Evolutionary conservation across 1,284 basidiomycete genomes (phyloP).

Genomic region (Schizophyllum amplum): DNA sequence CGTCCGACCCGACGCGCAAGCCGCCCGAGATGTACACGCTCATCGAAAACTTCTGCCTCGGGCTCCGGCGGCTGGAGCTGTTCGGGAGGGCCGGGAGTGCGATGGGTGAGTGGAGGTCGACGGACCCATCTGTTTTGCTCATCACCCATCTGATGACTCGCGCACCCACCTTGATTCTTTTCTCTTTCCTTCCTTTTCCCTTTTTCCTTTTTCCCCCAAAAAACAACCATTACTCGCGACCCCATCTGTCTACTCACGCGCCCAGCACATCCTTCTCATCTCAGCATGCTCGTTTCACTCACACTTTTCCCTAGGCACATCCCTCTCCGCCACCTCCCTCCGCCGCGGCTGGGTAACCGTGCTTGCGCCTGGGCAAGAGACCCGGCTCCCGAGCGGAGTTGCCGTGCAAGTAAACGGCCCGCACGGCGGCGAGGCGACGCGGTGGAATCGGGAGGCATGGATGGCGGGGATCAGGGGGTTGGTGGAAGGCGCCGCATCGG

Average conservation of each 20-base stretch:
- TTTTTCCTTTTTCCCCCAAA: too few relatives aligned
- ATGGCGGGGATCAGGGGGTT: slow-evolving; percentile 50
- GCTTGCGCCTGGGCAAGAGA: slow-evolving; percentile 56
- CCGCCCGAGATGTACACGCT: slow-evolving; percentile 94
- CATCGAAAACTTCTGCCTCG: slow-evolving; percentile 97
- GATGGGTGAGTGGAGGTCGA: too few relatives aligned
- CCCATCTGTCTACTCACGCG: too few relatives aligned
- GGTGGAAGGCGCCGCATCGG: slow-evolving; percentile 37
- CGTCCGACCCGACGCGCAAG: slow-evolving; percentile 72
- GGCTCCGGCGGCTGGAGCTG: slow-evolving; percentile 84
- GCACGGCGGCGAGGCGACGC: slow-evolving; percentile 35
- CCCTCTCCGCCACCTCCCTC: slow-evolving; percentile 59
- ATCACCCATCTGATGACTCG: too few relatives aligned
- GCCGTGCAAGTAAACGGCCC: slow-evolving; percentile 29
- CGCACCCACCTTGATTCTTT: too few relatives aligned
- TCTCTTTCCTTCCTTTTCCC: too few relatives aligned
- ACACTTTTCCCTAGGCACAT: too few relatives aligned
- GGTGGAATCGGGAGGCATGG: slow-evolving; percentile 53
- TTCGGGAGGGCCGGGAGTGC: too few relatives aligned
- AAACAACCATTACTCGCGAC: too few relatives aligned
- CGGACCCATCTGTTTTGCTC: too few relatives aligned
- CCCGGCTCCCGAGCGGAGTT: slow-evolving; percentile 30
- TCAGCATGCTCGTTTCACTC: too few relatives aligned
- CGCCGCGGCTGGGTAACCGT: slow-evolving; percentile 92
- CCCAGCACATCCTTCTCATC: too few relatives aligned